Base-by-base conservation (phyloP, 306 rosid species). In the Styphnolobium japonicum region DNA sequence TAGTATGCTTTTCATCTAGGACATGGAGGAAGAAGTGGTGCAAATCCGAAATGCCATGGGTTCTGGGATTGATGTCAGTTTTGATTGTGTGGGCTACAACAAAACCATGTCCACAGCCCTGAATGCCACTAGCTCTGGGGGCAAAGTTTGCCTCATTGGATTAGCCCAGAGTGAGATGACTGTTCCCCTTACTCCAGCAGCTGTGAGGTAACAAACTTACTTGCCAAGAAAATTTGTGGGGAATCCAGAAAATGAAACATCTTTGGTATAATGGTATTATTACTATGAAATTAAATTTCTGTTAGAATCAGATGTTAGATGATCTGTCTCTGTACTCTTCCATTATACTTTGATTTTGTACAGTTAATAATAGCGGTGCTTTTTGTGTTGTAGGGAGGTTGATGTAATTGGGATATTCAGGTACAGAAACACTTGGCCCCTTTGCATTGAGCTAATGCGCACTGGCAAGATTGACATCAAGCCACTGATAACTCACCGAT, bases 101-200 rank as follows among this genome's bases (percentile, higher is more conserved):
- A 86, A 83, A 80, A 86, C 89, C 31, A 83, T 62, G 83, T 43
- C 85, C 10, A 86, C 87, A 0, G 84, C 87, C 1, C 39, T 86
- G 72, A 67, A 36, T 34, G 85, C 83, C 16, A 86, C 87, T 34
- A 14, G 81, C 36, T 36, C 87, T 3, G 87, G 89, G 0, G 89
- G 89, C 33, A 86, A 77, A 76, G 87, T 80, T n/a, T 83, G 90
- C 80, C 87, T 83, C 22, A 66, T 84, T 15, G 87, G 85, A 11
- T 36, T 86, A 46, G 90, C 77, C 11, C 76, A 67, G 37, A 83
- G 48, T 22, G 69, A 86, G 23, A 62, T 81, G 80, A 83, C 85
- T 0, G 70, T 64, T 10, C 90, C 90, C 12, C 78, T 84, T 10
- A 83, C 78, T 42, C 58, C 71, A 1, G 87, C 85, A 9, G 82